Conservation (phyloP, 1,284 basidiomycete species). For the Cutaneotrichosporon sp. region DNA sequence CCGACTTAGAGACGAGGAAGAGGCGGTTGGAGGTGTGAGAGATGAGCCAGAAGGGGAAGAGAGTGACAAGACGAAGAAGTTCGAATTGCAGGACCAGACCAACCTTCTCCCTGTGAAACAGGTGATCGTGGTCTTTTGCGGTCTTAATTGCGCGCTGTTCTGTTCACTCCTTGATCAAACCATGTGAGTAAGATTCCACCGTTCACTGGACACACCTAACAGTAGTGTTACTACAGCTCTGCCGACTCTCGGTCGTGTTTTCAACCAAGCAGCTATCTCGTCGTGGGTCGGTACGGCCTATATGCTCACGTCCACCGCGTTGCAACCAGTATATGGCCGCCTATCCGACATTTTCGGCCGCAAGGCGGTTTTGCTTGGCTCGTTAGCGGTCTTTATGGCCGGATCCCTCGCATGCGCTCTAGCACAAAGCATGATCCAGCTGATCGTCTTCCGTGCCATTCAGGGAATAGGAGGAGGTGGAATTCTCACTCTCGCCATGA, state of each 20-base stretch:
- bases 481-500: constrained; percentile 30
- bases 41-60: not conserved
- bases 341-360: constrained; percentile 71
- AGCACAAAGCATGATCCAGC: constrained; percentile 58
- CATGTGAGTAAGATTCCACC: constrained; percentile 26
- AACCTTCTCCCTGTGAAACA: constrained; percentile 64
- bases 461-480: constrained; percentile 32
- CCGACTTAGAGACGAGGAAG: constrained; percentile 7
- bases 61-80: constrained; percentile 29
- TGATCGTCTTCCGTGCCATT: constrained; percentile 60
- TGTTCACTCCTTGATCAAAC: constrained; percentile 54
- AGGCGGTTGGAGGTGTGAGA: not conserved
- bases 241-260: constrained; percentile 60
- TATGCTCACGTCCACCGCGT: constrained; percentile 35
- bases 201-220: constrained; percentile 38
- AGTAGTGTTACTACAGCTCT: constrained; percentile 61
- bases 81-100: constrained; percentile 62
- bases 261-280: constrained; percentile 59
- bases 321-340: constrained; percentile 61
- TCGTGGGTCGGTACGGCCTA: constrained; percentile 58
- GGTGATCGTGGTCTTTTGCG: constrained; percentile 58
- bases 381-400: constrained; percentile 60
- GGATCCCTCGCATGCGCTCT: constrained; percentile 51
- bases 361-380: constrained; percentile 52
- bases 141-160: constrained; percentile 52